A percentile compares a stretch with the other conserved stretches of the same genome.
Conservation (phyloP, 345 rosid genomes). For the Citrus australasica region DNA sequence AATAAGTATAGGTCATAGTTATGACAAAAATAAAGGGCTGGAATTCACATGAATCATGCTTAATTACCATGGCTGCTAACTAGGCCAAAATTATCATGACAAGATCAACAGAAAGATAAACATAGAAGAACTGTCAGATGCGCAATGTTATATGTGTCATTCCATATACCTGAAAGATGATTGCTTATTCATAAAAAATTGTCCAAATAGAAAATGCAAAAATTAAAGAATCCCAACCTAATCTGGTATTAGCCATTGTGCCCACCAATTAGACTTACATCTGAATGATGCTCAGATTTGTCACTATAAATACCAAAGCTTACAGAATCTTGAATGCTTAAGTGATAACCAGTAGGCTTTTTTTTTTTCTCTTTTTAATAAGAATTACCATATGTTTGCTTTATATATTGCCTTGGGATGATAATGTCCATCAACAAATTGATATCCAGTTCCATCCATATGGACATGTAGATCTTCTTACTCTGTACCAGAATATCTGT, state of each 20-base stretch:
- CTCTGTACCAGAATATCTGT: neutral
- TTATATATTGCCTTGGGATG: neutral
- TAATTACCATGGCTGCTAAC: constrained; percentile 2
- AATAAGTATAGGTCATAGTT: neutral
- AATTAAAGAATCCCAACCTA: neutral
- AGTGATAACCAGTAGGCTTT: neutral
- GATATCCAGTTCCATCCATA: neutral
- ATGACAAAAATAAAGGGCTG: neutral
- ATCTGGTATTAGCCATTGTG: neutral
- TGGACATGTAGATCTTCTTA: neutral
- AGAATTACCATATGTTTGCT: no score
- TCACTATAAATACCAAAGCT: neutral
- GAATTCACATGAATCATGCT: neutral
- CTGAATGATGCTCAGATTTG: neutral
- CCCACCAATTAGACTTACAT: constrained; percentile 2
- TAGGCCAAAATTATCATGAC: neutral
- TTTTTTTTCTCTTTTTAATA: no score
- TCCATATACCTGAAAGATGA: neutral
- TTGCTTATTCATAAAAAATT: constrained; percentile 3
- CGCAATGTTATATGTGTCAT: neutral
- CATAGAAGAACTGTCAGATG: neutral
- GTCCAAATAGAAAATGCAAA: neutral
- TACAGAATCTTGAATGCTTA: neutral
- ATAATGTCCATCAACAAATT: neutral
- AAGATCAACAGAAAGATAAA: neutral